Conservation (phyloP, 306 rosid species). For the Quercus parvula region DNA sequence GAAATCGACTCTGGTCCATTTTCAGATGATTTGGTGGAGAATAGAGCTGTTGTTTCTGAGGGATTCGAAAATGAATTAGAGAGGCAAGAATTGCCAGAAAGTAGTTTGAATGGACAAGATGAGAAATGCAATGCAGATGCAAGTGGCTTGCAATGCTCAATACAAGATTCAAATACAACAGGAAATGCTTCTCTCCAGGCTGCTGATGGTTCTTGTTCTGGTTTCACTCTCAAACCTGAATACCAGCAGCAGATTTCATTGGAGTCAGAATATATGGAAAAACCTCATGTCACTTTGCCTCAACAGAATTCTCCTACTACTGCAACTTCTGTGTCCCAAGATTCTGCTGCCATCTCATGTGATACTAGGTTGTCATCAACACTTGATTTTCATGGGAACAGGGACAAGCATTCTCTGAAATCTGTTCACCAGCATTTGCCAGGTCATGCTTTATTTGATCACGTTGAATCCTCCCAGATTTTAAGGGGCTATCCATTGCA, state of each 20-base stretch:
- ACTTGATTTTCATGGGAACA: constrained; percentile 36
- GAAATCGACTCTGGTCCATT: constrained; percentile 22
- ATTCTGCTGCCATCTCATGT: constrained; percentile 26
- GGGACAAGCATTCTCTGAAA: constrained; percentile 26
- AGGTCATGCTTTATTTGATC: constrained; percentile 21
- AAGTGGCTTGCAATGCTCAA: constrained; percentile 29
- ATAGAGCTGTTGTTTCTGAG: constrained; percentile 39
- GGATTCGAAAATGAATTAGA: constrained; percentile 30
- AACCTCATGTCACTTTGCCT: constrained; percentile 28
- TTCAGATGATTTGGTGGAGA: constrained; percentile 31
- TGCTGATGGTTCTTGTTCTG: constrained; percentile 49
- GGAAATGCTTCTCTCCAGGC: constrained; percentile 40
- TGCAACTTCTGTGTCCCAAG: constrained; percentile 37
- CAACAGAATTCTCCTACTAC: constrained; percentile 28
- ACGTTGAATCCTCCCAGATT: constrained; percentile 38
- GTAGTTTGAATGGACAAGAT: constrained; percentile 23
- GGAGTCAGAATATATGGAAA: constrained; percentile 33
- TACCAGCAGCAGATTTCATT: constrained; percentile 24
- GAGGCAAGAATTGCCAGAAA: constrained; percentile 20
- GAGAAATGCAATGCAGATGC: constrained; percentile 35
- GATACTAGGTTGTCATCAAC: constrained; percentile 53
- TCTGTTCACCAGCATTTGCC: constrained; percentile 30
- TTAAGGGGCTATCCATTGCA: constrained; percentile 53
- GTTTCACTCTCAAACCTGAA: constrained; percentile 39
- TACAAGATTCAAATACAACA: constrained; percentile 38